These are phyloP conservation scores for Lactarius trivialis DNA, from an alignment of 768 basidiomycete species.

Conservation along the genomic window DNA sequence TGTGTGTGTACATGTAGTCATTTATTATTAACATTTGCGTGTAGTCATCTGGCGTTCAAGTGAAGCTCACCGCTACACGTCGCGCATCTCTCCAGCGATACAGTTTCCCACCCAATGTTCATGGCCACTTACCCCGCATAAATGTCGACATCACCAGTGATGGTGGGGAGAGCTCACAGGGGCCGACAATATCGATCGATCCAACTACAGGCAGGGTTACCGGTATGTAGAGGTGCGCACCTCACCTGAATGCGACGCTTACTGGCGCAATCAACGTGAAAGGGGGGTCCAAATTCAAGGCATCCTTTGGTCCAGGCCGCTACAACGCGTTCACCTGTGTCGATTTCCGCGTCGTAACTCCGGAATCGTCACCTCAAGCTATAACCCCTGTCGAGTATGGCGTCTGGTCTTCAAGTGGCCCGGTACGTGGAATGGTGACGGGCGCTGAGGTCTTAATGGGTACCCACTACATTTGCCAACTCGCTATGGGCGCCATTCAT, in stretches of 20 bases:
- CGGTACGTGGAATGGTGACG: conserved; percentile 40
- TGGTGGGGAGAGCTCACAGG: conserved; percentile 45
- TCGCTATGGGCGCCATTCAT: not conserved
- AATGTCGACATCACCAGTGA: conserved; percentile 59
- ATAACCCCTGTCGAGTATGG: conserved; percentile 48
- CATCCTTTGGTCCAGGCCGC: conserved; percentile 53
- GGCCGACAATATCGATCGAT: conserved; percentile 44
- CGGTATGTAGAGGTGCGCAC: not conserved
- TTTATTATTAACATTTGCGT: not conserved
- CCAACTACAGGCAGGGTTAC: conserved; percentile 38
- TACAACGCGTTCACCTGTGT: conserved; percentile 56
- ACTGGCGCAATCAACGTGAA: conserved; percentile 3
- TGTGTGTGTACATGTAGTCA: not conserved
- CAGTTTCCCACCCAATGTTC: conserved; percentile 27
- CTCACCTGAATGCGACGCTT: not conserved
- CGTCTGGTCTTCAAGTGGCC: conserved; percentile 45
- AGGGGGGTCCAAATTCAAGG: conserved; percentile 40
- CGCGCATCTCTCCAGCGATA: conserved; percentile 52
- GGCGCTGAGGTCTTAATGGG: conserved; percentile 45
- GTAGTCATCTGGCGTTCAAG: conserved; percentile 49
- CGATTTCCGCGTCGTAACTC: conserved; percentile 50
- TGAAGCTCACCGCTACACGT: conserved; percentile 54
- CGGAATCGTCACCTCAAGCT: conserved; percentile 6
- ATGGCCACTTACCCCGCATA: conserved; percentile 39
- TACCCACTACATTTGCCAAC: conserved; percentile 24